Conservation (phyloP, 2,329 filamentous ascomycete genomes). For the Trichophyton rubrum region DNA sequence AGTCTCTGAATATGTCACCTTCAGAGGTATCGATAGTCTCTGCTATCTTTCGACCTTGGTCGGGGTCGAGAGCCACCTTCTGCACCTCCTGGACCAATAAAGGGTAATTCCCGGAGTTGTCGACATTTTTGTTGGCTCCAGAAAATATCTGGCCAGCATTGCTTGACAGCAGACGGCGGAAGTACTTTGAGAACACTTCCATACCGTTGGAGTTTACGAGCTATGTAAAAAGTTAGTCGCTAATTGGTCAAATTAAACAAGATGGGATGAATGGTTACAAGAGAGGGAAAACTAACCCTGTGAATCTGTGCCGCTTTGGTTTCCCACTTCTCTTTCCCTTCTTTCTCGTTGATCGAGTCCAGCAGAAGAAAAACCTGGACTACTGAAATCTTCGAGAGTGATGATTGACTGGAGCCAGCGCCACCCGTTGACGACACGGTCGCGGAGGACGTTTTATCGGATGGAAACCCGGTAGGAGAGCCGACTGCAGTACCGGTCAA, state of each 20-base stretch:
- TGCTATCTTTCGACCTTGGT: conserved; percentile 81
- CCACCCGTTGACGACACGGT: conserved; percentile 24
- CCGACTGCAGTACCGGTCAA: conserved; percentile 44
- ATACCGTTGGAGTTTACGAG: conserved; percentile 96
- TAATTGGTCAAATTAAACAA: neutral
- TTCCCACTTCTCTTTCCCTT: conserved; percentile 84
- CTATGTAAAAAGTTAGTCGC: conserved; percentile 35
- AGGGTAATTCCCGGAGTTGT: conserved; percentile 70
- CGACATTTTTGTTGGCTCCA: conserved; percentile 56
- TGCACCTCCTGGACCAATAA: conserved; percentile 72
- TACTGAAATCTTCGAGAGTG: conserved; percentile 82
- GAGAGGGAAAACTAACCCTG: conserved; percentile 51
- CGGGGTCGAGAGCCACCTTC: conserved; percentile 66
- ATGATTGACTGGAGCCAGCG: conserved; percentile 41
- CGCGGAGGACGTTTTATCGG: conserved; percentile 33
- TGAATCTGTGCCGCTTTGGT: conserved; percentile 79
- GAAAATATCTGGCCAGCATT: conserved; percentile 90
- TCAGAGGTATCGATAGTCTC: conserved; percentile 84
- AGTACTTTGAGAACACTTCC: conserved; percentile 96
- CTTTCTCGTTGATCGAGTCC: conserved; percentile 89
- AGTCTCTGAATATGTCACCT: conserved; percentile 88
- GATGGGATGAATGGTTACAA: neutral
- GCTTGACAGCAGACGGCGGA: conserved; percentile 78
- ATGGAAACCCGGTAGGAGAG: conserved; percentile 41
- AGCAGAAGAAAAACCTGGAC: conserved; percentile 91